A percentile compares a stretch with the other conserved stretches of the same genome.
phyloP scores from a whole-genome alignment of 352 stramenopile species.

The Labyrinthula sp. region DNA sequence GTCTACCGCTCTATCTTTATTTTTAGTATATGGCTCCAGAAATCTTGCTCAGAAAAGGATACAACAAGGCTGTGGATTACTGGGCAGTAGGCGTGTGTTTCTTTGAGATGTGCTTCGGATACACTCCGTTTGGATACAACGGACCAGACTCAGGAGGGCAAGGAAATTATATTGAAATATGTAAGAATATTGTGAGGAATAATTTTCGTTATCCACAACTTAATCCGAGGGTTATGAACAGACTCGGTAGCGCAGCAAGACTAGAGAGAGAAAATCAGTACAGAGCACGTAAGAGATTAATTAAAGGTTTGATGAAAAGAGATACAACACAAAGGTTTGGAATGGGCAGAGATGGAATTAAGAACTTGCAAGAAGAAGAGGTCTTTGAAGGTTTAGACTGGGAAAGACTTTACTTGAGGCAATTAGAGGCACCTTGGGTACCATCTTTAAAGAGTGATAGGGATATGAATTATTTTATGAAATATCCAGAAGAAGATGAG shows the following conservation, averaged over 20 bases:
- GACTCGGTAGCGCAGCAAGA: too few species aligned
- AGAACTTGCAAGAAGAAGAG: conserved; percentile 58
- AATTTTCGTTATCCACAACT: conserved; percentile 63
- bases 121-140: conserved; percentile 63
- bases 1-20: too few species aligned
- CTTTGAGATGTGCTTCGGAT: conserved; percentile 77
- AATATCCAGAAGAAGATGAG: conserved; percentile 45
- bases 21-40: conserved; percentile 71
- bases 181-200: conserved; percentile 81
- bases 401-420: conserved; percentile 60
- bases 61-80: conserved; percentile 83
- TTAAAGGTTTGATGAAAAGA: conserved; percentile 52
- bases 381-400: conserved; percentile 77
- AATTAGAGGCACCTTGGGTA: conserved; percentile 60
- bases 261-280: too few species aligned
- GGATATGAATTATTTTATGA: conserved; percentile 71
- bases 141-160: too few species aligned
- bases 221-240: too few species aligned
- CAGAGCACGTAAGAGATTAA: conserved; percentile 46
- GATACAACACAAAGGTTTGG: conserved; percentile 58
- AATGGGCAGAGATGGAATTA: conserved; percentile 49
- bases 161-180: conserved; percentile 83
- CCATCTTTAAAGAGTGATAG: conserved; percentile 58
- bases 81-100: conserved; percentile 79
- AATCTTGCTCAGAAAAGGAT: conserved; percentile 63